These are phyloP conservation scores for Debaryomyces coudertii DNA, from an alignment of 1,139 yeast genomes.

Conservation along the genomic window DNA sequence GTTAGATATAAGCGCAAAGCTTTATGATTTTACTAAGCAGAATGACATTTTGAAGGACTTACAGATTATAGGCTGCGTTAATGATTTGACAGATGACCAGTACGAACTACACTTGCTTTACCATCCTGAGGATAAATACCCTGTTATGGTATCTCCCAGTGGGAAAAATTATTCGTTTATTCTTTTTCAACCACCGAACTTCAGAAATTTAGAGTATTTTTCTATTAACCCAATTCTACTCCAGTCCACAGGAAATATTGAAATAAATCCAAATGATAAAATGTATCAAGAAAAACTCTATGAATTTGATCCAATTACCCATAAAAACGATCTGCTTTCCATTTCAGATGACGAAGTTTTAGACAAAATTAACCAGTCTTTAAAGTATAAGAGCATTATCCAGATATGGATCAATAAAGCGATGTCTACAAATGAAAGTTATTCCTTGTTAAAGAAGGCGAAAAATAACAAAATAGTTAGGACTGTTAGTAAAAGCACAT, in stretches of 20 bases:
- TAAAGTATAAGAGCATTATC: slow-evolving; percentile 23
- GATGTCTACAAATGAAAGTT: slow-evolving; percentile 1
- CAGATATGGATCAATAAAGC: slow-evolving; percentile 1
- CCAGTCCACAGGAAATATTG: slow-evolving; percentile 48
- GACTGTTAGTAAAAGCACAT: not conserved
- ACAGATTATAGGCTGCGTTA: slow-evolving; percentile 26
- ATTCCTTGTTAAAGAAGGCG: not conserved
- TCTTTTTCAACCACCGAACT: slow-evolving; percentile 73
- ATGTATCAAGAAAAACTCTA: slow-evolving; percentile 11
- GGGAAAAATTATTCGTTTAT: slow-evolving; percentile 42
- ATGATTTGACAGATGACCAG: slow-evolving; percentile 6
- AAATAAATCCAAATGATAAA: slow-evolving; percentile 6
- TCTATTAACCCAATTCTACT: slow-evolving; percentile 73
- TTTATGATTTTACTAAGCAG: not conserved
- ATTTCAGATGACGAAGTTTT: slow-evolving; percentile 34
- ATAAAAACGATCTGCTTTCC: slow-evolving; percentile 12
- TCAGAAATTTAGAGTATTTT: slow-evolving; percentile 74
- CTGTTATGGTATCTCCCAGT: slow-evolving; percentile 9
- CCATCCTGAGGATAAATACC: slow-evolving; percentile 12
- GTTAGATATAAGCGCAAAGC: slow-evolving; percentile 2
- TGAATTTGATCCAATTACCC: slow-evolving; percentile 9
- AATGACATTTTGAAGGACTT: slow-evolving; percentile 18
- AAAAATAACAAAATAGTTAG: not conserved
- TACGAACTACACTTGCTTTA: slow-evolving; percentile 17
- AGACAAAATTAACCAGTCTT: slow-evolving; percentile 38